Evolutionary conservation across 202 grass and related monocot species (phyloP).

Genomic region (Digitaria exilis): DNA sequence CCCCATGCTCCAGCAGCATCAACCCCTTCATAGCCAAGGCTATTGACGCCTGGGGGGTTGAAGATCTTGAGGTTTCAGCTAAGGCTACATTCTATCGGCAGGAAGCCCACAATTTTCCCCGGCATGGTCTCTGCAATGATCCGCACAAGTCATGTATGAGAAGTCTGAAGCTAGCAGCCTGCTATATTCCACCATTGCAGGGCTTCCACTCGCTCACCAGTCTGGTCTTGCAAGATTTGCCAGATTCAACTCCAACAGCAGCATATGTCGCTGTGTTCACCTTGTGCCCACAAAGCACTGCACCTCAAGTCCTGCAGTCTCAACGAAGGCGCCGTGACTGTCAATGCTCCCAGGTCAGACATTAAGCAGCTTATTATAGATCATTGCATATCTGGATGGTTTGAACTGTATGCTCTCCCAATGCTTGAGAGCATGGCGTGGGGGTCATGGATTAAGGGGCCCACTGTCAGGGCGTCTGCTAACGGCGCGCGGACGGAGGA

Average conservation of each 20-base stretch:
- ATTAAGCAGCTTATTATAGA: background rate
- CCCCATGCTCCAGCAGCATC: background rate
- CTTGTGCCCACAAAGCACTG: background rate
- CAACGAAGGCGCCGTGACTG: background rate
- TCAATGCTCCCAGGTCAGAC: background rate
- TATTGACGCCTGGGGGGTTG: background rate
- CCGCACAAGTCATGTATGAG: background rate
- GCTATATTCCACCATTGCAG: background rate
- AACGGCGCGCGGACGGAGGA: too few relatives aligned
- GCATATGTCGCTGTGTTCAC: background rate
- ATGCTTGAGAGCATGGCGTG: conserved; percentile 11
- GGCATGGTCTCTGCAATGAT: background rate
- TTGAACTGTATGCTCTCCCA: background rate
- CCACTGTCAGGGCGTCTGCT: too few relatives aligned
- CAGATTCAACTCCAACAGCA: background rate
- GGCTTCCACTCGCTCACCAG: background rate
- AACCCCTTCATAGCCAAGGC: background rate
- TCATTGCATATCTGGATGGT: background rate
- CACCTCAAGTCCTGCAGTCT: background rate
- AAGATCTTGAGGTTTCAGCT: conserved; percentile 12
- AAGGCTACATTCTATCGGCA: background rate
- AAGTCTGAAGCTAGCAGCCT: conserved; percentile 1
- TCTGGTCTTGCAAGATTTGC: conserved; percentile 6
- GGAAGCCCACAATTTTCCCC: background rate
- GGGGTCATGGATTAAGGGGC: too few relatives aligned